Conservation (phyloP, 805 yeast species). For the Nakazawaea ishiwadae region DNA sequence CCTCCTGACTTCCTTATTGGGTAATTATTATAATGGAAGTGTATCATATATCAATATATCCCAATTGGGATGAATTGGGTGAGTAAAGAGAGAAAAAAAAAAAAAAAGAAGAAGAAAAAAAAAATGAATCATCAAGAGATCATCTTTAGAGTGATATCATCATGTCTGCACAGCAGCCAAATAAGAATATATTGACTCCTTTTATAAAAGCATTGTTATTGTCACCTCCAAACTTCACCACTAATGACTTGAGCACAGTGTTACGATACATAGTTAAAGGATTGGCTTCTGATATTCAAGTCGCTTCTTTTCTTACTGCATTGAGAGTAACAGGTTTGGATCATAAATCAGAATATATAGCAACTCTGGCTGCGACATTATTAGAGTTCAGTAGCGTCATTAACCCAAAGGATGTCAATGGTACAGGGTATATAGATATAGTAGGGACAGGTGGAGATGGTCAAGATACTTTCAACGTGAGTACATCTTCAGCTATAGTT, state of each 20-base stretch:
- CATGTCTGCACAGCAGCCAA: background rate
- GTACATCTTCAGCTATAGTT: constrained; percentile 91
- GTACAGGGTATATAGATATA: constrained; percentile 67
- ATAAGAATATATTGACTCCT: constrained; percentile 31
- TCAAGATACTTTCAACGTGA: constrained; percentile 93
- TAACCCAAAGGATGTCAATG: constrained; percentile 36
- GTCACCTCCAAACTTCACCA: constrained; percentile 58
- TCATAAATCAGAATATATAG: constrained; percentile 74
- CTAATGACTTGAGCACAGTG: constrained; percentile 61
- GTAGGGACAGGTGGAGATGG: constrained; percentile 99
- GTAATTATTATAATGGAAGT: background rate
- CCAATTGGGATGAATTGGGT: too few relatives aligned
- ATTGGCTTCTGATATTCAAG: constrained; percentile 61
- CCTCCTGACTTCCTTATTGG: background rate
- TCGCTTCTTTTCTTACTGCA: constrained; percentile 76
- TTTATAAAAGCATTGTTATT: constrained; percentile 60
- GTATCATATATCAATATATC: too few relatives aligned
- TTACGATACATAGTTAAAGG: constrained; percentile 57
- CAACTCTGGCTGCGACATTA: constrained; percentile 79
- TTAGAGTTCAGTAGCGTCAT: constrained; percentile 59
- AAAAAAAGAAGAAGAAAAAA: too few relatives aligned
- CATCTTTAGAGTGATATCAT: background rate
- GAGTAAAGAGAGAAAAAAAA: too few relatives aligned
- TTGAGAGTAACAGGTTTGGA: constrained; percentile 72
- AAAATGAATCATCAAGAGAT: background rate